A percentile compares a stretch with the other conserved stretches of the same genome.
phyloP scores from a whole-genome alignment of 73 alveolate genomes.

The Paramecium bursaria region DNA sequence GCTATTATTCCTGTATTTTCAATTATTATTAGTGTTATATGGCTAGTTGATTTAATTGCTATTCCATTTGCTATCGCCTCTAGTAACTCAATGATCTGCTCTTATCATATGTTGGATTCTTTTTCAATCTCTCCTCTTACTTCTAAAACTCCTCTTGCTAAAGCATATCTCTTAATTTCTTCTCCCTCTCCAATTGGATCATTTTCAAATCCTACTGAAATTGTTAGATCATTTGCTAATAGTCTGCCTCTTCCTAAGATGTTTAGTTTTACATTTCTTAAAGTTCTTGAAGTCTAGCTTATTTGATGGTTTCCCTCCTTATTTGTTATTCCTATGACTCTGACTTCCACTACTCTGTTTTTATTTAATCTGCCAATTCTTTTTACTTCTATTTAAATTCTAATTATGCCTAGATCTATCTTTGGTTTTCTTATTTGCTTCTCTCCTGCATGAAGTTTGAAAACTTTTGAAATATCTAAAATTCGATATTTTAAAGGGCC shows the following conservation, averaged over 20 bases:
- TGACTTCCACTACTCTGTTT: slow-evolving; percentile 46
- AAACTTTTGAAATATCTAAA: slow-evolving; percentile 35
- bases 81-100: slow-evolving; percentile 1
- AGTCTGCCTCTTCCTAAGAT: slow-evolving; percentile 25
- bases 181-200: slow-evolving; percentile 54
- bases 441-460: slow-evolving; percentile 1
- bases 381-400: slow-evolving; percentile 39
- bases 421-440: slow-evolving; percentile 18
- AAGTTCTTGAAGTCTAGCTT: neutral
- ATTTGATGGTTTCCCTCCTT: slow-evolving; percentile 7
- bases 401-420: slow-evolving; percentile 6
- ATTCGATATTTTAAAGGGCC: slow-evolving; percentile 27
- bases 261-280: slow-evolving; percentile 21
- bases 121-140: slow-evolving; percentile 6
- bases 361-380: slow-evolving; percentile 32
- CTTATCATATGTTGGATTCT: neutral
- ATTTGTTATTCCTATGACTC: slow-evolving; percentile 33
- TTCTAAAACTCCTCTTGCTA: neutral
- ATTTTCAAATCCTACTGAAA: slow-evolving; percentile 38
- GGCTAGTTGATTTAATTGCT: slow-evolving; percentile 2
- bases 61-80: slow-evolving; percentile 32
- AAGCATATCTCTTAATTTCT: slow-evolving; percentile 24
- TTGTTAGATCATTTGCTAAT: slow-evolving; percentile 6
- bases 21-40: slow-evolving; percentile 33
- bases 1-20: slow-evolving; percentile 23